Evolutionary conservation across 768 basidiomycete species (phyloP), one percentile per base, ranked within the genome.

Genomic region (Crepidotus variabilis): DNA sequence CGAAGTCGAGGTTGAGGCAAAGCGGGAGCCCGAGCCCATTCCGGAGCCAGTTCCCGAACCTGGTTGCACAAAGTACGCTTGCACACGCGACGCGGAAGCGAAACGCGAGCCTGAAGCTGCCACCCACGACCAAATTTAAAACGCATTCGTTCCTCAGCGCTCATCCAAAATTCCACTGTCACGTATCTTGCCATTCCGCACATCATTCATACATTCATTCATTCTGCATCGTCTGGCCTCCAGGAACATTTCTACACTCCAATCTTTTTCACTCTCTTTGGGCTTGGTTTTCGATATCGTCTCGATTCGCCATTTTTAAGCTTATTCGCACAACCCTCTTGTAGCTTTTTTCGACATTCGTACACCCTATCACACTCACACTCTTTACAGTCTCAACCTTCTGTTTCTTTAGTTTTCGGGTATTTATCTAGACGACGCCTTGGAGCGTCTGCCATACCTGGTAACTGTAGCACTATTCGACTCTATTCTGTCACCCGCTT

Each of bases 401-500:
- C 23, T 36, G 49, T 20, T 43, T 20, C 39, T 43, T 43, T 16
- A 20, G 13, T 43, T 20, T 11, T 43, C 39, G 39, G 39, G 32
- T 9, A 48, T 36, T 22, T 34, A 33, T 20, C 34, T 53, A 57
- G 51, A 57, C 43, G 51, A 47, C 56, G 46, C 51, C 51, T 22
- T 22, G 14, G 18, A 18, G 51, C 51, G 51, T 49, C 39, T 43
- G 13, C 39, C 39, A 3, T 43, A 43, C 39, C 39, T 43, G 39
- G 39, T 43, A 34, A 45, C 34, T 57, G 51, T 53, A 47, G 21
- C 56, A 28, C 23, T 51, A 57, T 24, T 32, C 49, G 20, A 18
- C n/a, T 50, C n/a, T 20, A 23, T n/a, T 33, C 32, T 50, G 16
- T 33, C 7, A 10, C 16, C 10, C 22, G 20, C 48, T 50, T 1